Base-by-base conservation (phyloP, 345 rosid genomes). In the Jatropha curcas region DNA sequence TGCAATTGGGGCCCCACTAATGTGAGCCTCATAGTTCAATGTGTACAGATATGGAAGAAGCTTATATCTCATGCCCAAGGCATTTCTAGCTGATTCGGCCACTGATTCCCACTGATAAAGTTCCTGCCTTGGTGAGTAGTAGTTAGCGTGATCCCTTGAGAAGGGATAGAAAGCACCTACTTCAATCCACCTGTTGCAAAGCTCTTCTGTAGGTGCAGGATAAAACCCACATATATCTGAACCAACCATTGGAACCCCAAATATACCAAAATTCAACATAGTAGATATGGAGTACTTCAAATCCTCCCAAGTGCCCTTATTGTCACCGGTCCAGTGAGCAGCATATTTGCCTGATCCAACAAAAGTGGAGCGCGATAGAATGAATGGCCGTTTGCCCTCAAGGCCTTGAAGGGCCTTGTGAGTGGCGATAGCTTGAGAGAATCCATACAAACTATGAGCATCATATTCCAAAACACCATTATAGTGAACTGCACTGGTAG, bases 241-340 rank as follows among this genome's bases (percentile, higher is more conserved):
- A 66, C 99, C 98, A 57, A 96, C 99, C 99, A 93, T 96, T 1
- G 98, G 93, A 69, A 96, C 90, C 22, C 98, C 97, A 22, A 95
- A 96, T 28, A 93, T 81, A 35, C 99, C 99, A 11, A 96, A 96
- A 65, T 93, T 96, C 76, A 96, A 68, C 93, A 93, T 83, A 0
- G 98, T 96, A 17, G 97, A 86, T 66, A 96, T 93, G 43, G 99
- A 96, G 60, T 88, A 90, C 83, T 71, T 92, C 75, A 96, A 79
- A 84, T 92, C 83, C 43, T 96, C 84, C 99, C 99, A 96, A 3
- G 93, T 96, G 31, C 96, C 99, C 79, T 93, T 50, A 64, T 93
- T 96, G 68, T 96, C 99, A 67, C 98, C 97, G 0, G 99, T 96
- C 99, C 97, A 96, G 27, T 95, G 99, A 60, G 99, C 99, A 52